Base-by-base conservation (phyloP, 805 yeast species). In the Candida jianshihensis region DNA sequence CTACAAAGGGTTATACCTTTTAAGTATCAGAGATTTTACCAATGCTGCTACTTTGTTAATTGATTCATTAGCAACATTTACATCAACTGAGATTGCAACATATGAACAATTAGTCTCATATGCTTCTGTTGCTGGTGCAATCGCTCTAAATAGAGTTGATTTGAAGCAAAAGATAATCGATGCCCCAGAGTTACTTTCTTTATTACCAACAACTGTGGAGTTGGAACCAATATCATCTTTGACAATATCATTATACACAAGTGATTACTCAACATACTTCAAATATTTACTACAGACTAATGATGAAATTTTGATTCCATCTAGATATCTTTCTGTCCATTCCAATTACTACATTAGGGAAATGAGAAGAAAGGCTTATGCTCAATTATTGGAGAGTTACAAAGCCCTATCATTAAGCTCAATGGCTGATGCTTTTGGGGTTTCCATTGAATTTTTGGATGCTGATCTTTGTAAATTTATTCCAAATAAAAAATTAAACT, bases 361-460 rank as follows among this genome's bases (percentile, higher is more conserved):
- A 60, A 74, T 92, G 81, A 77, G 98, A 63, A 80, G 95, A 58
- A 88, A 86, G 61, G 96, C 95, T 2, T 92, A 92, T 56, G 78
- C 94, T 2, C 98, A 92, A 63, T 70, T 92, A 51, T 73, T 92
- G 54, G 97, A 92, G 64, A 83, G 95, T 44, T 92, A 92, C 70
- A 87, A 86, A 65, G 82, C 96, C 3, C 68, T 92, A 45, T 84
- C 95, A 15, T 60, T 90, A 46, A 81, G 79, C 59, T 84, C 95
- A 22, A 92, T 92, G 97, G 96, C 97, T 15, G 78, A 77, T 42
- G 86, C 86, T 36, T 92, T 92, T 65, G 90, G 92, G 37, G 94
- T 92, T n/a, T 70, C 81, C 36, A 80, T 78, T 36, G 92, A 81
- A 36, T 92, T 88, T 55, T 66, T 92, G 53, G 98, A 92, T 60